Evolutionary conservation across 2,329 filamentous ascomycete species (phyloP).

Genomic region (Ophiocordyceps camponoti-floridani): DNA sequence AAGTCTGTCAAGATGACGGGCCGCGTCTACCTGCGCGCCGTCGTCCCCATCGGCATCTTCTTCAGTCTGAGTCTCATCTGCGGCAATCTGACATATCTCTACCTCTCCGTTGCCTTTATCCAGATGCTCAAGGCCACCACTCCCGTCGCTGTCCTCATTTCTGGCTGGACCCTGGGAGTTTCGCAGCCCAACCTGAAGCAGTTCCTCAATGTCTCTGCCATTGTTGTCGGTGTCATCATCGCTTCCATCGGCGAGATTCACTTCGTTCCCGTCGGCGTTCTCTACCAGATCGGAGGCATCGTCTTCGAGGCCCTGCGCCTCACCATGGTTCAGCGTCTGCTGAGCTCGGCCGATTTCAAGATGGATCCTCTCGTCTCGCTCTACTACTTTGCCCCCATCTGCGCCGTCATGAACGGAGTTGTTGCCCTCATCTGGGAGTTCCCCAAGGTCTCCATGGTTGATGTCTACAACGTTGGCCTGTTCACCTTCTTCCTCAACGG

Average conservation of each 20-base stretch:
- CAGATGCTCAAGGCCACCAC: conserved; percentile 56
- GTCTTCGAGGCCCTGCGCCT: conserved; percentile 66
- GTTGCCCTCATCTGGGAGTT: conserved; percentile 55
- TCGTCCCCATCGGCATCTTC: conserved; percentile 47
- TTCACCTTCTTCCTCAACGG: conserved; percentile 54
- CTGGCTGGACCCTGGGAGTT: conserved; percentile 41
- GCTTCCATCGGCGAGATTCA: conserved; percentile 46
- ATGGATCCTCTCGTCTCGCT: conserved; percentile 80
- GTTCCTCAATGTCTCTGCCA: conserved; percentile 30
- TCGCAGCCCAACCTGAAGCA: conserved; percentile 25
- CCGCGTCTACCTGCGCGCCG: conserved; percentile 41
- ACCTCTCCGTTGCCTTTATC: conserved; percentile 50
- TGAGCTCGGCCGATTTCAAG: conserved; percentile 59
- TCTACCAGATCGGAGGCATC: conserved; percentile 58
- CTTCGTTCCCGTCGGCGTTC: conserved; percentile 46
- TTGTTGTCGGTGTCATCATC: conserved; percentile 32
- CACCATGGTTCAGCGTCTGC: conserved; percentile 70
- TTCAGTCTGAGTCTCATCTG: conserved; percentile 48
- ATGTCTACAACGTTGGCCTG: conserved; percentile 47
- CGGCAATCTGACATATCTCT: conserved; percentile 50
- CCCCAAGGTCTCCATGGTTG: conserved; percentile 43
- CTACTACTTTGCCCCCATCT: conserved; percentile 80
- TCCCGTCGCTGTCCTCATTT: conserved; percentile 47
- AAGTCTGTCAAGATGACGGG: conserved; percentile 43
- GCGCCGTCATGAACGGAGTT: conserved; percentile 61